Evolutionary conservation across 2,329 filamentous ascomycete genomes (phyloP).

Genomic region (Fusarium xyrophilum): DNA sequence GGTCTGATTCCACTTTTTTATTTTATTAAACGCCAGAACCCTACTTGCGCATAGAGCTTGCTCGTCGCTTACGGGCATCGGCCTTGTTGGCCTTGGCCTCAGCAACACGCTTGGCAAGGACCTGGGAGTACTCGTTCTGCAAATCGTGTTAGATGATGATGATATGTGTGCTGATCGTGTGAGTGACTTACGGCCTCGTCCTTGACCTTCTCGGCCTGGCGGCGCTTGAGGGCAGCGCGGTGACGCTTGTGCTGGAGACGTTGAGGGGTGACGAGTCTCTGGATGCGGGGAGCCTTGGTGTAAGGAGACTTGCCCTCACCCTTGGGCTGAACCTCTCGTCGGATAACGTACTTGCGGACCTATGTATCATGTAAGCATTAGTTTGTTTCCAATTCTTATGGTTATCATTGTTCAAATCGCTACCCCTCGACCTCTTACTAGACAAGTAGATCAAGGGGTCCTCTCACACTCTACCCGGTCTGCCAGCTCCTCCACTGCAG

Average conservation of each 20-base stretch:
- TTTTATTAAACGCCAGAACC: slow-evolving; percentile 50
- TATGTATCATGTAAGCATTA: slow-evolving; percentile 56
- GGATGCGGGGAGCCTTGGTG: slow-evolving; percentile 99
- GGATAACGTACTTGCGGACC: slow-evolving; percentile 99
- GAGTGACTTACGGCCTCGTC: slow-evolving; percentile 87
- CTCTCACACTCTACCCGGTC: slow-evolving; percentile 68
- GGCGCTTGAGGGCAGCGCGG: slow-evolving; percentile 96
- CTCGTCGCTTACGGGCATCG: slow-evolving; percentile 95
- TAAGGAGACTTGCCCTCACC: slow-evolving; percentile 96
- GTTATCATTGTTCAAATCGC: slow-evolving; percentile 35
- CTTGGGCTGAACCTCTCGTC: slow-evolving; percentile 96
- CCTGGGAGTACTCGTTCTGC: slow-evolving; percentile 94
- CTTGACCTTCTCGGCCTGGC: slow-evolving; percentile 95
- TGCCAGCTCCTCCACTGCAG: slow-evolving; percentile 54
- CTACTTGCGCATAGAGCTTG: slow-evolving; percentile 94
- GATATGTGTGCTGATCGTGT: too few species aligned
- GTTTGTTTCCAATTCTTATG: slow-evolving; percentile 41
- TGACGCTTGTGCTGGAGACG: slow-evolving; percentile 99
- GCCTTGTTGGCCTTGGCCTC: slow-evolving; percentile 95
- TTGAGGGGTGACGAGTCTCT: slow-evolving; percentile 98
- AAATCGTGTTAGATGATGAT: not conserved
- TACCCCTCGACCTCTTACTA: slow-evolving; percentile 23
- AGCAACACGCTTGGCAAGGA: slow-evolving; percentile 95
- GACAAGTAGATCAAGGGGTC: slow-evolving; percentile 36
- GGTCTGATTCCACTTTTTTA: slow-evolving; percentile 47